phyloP scores from a whole-genome alignment of 140 eudicot genomes.

The Bidens hawaiensis region DNA sequence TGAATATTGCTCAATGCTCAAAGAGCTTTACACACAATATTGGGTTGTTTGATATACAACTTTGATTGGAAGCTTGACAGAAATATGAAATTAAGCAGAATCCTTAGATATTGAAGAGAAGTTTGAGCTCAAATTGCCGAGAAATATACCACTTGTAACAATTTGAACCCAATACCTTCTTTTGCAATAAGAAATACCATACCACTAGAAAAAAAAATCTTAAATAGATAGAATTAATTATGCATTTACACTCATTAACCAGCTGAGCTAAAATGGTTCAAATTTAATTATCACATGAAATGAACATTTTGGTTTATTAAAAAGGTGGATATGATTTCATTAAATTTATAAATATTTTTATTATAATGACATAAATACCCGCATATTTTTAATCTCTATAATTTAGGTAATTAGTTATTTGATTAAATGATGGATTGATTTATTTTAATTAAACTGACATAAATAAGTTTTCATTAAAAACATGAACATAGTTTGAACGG shows the following conservation, averaged over 20 bases:
- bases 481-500: no score
- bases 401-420: no score
- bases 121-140: constrained; percentile 6
- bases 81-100: background rate
- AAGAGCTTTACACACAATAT: constrained; percentile 6
- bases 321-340: background rate
- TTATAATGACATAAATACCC: no score
- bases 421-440: no score
- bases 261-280: background rate
- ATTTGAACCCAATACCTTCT: no score
- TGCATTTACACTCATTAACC: background rate
- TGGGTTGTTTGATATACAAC: constrained; percentile 7
- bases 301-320: background rate
- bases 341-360: no score
- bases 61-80: constrained; percentile 13
- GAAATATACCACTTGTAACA: background rate
- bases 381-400: no score
- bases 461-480: no score
- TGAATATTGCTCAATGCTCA: constrained; percentile 16
- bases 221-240: background rate
- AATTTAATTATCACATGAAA: background rate
- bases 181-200: no score
- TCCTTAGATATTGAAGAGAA: constrained; percentile 4
- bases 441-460: no score
- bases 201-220: no score